Base-by-base conservation (phyloP, 768 basidiomycete species). In the Phanerodontia chrysosporium region DNA sequence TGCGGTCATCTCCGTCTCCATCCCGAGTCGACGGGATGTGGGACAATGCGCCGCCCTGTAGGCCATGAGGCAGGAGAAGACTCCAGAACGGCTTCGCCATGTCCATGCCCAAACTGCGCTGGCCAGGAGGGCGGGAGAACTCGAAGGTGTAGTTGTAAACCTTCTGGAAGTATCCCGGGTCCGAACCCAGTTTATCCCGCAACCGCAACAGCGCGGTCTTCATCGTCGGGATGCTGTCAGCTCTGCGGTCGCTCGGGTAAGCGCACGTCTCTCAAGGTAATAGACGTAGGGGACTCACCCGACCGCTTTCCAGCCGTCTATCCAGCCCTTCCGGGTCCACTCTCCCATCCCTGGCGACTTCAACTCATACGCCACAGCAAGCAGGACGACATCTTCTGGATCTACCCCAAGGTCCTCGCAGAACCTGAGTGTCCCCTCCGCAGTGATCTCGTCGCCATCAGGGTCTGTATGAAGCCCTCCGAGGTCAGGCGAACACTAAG, bases 131-230 rank as follows among this genome's bases (percentile, higher is more conserved):
- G 45, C 85, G 82, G 28, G 87, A 88, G 73, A 95, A 92, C 53
- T 86, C 83, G 65, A 95, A 96, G 0, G 90, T 88, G 67, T 83
- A 83, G 57, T 78, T 80, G 73, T 95, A 96, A 5, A 96, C 90
- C 54, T 82, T 80, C 58, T 77, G 78, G 73, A 94, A 95, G 73
- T 91, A 91, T 0, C 69, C 74, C 0, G 83, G 75, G 64, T 93
- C 86, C 1, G 77, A 75, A n/a, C 75, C 80, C 30, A 95, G 82
- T 66, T 80, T 82, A 32, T 75, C 68, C 53, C 84, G 78, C 55
- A 95, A 72, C 51, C 74, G 75, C 2, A 73, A 64, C n/a, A 94
- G 73, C 14, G 80, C 69, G 3, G 68, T 66, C 67, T 80, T 79
- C 83, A 95, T 91, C 16, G 70, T 74, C 0, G 78, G 70, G 62